These are phyloP conservation scores for Scalesia atractyloides DNA, from an alignment of 129 eudicot species.

Conservation along the genomic window DNA sequence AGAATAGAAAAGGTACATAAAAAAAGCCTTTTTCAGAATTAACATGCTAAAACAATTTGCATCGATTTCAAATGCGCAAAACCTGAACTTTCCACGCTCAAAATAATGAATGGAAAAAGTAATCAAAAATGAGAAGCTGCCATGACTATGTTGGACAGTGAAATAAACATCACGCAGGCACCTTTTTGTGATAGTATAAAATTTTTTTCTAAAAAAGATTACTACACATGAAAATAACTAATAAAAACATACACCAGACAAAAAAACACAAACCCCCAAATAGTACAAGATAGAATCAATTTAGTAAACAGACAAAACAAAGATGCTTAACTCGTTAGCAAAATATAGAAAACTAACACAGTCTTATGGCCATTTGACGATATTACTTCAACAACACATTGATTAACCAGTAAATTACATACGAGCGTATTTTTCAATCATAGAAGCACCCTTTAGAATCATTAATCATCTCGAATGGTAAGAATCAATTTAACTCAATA, in stretches of 20 bases:
- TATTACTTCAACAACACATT: not conserved
- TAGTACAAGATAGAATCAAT: slow-evolving; percentile 4
- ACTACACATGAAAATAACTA: not conserved
- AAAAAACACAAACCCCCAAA: not conserved
- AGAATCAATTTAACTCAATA: slow-evolving; percentile 7
- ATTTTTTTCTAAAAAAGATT: not conserved
- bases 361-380: not conserved
- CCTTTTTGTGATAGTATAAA: not conserved
- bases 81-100: not conserved
- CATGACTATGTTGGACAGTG: not conserved
- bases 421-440: slow-evolving; percentile 3
- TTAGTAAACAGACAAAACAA: slow-evolving; percentile 7
- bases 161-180: not conserved
- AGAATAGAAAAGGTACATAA: not conserved
- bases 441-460: slow-evolving; percentile 3
- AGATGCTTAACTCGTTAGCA: not conserved
- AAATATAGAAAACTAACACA: not conserved
- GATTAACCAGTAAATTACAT: not conserved
- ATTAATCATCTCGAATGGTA: slow-evolving; percentile 14
- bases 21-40: not conserved
- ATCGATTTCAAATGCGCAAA: not conserved
- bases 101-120: not conserved
- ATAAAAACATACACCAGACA: not conserved
- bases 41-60: not conserved
- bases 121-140: slow-evolving; percentile 4